Conservation (phyloP, 2,329 filamentous ascomycete genomes). For the Pseudodiploospora longispora region DNA sequence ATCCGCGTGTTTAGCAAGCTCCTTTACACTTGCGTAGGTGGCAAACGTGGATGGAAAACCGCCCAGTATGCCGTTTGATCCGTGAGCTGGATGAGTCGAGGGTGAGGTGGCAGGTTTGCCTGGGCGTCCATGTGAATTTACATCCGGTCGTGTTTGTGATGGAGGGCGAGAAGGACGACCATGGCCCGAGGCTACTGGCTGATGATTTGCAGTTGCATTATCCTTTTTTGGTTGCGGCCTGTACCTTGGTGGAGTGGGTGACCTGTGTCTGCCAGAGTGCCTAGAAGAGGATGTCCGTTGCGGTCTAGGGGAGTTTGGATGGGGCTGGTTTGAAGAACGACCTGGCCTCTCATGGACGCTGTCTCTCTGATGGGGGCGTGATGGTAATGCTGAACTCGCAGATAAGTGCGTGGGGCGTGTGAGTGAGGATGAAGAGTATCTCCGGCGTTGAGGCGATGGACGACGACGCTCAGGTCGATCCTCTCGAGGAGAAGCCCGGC, state of each 20-base stretch:
- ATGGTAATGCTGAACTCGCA: background rate
- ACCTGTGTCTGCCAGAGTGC: slow-evolving; percentile 3
- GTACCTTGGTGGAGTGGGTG: slow-evolving; percentile 11
- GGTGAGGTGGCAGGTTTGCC: background rate
- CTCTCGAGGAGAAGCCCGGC: slow-evolving; percentile 1
- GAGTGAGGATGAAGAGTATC: slow-evolving; percentile 7
- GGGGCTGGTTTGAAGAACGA: background rate
- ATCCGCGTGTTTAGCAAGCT: slow-evolving; percentile 19
- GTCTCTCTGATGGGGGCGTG: background rate
- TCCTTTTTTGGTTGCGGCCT: slow-evolving; percentile 7
- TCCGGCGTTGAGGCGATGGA: slow-evolving; percentile 4
- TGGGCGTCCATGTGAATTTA: slow-evolving; percentile 2
- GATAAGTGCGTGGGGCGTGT: background rate
- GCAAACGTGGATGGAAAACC: slow-evolving; percentile 17
- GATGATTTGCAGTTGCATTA: slow-evolving; percentile 4
- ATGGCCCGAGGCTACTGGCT: background rate
- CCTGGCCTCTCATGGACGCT: slow-evolving; percentile 1
- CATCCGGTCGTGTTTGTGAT: slow-evolving; percentile 1
- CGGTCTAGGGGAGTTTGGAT: background rate
- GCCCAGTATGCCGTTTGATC: slow-evolving; percentile 4
- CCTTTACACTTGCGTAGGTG: slow-evolving; percentile 19
- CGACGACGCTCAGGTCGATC: background rate
- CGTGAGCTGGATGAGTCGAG: background rate
- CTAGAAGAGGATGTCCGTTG: slow-evolving; percentile 2
- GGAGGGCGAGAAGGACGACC: slow-evolving; percentile 1